phyloP scores from a whole-genome alignment of 305 asterid species.

The Withania somnifera region DNA sequence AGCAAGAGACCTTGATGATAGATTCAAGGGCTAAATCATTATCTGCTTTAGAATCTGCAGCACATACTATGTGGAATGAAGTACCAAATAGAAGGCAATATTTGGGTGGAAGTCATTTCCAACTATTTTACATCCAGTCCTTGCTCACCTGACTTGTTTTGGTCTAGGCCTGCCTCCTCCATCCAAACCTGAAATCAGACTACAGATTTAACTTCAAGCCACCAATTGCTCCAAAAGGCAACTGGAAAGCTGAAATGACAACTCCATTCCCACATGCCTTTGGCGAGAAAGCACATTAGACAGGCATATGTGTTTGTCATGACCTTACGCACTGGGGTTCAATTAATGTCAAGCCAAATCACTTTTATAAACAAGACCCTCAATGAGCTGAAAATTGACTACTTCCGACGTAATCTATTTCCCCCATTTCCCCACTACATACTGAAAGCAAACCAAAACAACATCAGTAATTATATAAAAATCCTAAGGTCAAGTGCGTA shows the following conservation, averaged over 20 bases:
- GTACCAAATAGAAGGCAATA: neutral
- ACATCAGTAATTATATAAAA: neutral
- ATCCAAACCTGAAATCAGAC: neutral
- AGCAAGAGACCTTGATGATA: neutral
- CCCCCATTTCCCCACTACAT: neutral
- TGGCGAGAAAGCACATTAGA: neutral
- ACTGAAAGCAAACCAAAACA: neutral
- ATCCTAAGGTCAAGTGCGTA: neutral
- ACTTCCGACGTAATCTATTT: neutral
- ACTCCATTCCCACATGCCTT: neutral
- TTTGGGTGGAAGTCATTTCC: constrained; percentile 2
- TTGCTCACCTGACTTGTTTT: neutral
- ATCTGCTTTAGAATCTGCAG: neutral
- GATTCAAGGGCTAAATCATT: neutral
- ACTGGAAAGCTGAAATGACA: neutral
- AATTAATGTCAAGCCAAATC: neutral
- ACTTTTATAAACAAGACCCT: neutral
- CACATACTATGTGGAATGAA: neutral
- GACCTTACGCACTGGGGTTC: neutral
- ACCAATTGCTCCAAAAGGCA: neutral
- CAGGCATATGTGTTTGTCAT: neutral
- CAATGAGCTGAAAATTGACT: neutral
- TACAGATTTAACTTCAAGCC: neutral
- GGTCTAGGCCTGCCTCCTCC: neutral
- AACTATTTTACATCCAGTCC: neutral